A percentile compares a stretch with the other conserved stretches of the same genome.
Evolutionary conservation across 2,329 filamentous ascomycete genomes (phyloP).

Genomic region (Teratosphaeria pseudoeucalypti): DNA sequence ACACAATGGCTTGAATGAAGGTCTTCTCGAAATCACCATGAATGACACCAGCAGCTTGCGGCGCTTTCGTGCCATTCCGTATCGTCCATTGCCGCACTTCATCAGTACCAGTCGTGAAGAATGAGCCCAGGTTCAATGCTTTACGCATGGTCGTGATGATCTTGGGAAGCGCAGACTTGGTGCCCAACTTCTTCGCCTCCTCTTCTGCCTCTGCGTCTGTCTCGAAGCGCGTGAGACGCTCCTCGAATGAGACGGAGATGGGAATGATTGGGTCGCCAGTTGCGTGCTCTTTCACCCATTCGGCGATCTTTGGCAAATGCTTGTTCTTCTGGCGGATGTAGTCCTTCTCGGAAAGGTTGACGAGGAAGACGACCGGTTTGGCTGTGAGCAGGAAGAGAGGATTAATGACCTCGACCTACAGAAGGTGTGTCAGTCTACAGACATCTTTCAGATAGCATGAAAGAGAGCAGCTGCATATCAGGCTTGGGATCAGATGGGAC

Average conservation of each 20-base stretch:
- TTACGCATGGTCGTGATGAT: slow-evolving; percentile 88
- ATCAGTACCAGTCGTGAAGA: slow-evolving; percentile 93
- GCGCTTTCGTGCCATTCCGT: slow-evolving; percentile 91
- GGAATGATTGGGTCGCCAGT: slow-evolving; percentile 83
- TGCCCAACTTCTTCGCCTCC: slow-evolving; percentile 80
- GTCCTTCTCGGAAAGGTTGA: slow-evolving; percentile 95
- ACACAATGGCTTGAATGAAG: slow-evolving; percentile 92
- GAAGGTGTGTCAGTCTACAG: slow-evolving; percentile 1
- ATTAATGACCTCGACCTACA: slow-evolving; percentile 92
- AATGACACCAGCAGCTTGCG: slow-evolving; percentile 92
- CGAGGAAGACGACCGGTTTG: slow-evolving; percentile 92
- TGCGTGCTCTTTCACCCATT: slow-evolving; percentile 91
- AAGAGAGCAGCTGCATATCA: background rate
- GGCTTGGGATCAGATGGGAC: slow-evolving; percentile 35
- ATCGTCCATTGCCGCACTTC: slow-evolving; percentile 99
- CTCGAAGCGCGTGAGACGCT: slow-evolving; percentile 73
- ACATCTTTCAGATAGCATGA: background rate
- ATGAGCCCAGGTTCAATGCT: slow-evolving; percentile 77
- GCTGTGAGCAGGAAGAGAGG: slow-evolving; percentile 88
- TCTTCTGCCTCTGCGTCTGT: slow-evolving; percentile 66
- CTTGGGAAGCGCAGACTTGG: slow-evolving; percentile 85
- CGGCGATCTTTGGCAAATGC: slow-evolving; percentile 82
- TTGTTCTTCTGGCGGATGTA: slow-evolving; percentile 99
- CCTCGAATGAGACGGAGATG: slow-evolving; percentile 85
- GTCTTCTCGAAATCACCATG: slow-evolving; percentile 99